Percentiles rank a stretch among this genome's conserved stretches.
These are phyloP conservation scores for Phytophthora kernoviae DNA, from an alignment of 352 stramenopile genomes.

Conservation along the genomic window DNA sequence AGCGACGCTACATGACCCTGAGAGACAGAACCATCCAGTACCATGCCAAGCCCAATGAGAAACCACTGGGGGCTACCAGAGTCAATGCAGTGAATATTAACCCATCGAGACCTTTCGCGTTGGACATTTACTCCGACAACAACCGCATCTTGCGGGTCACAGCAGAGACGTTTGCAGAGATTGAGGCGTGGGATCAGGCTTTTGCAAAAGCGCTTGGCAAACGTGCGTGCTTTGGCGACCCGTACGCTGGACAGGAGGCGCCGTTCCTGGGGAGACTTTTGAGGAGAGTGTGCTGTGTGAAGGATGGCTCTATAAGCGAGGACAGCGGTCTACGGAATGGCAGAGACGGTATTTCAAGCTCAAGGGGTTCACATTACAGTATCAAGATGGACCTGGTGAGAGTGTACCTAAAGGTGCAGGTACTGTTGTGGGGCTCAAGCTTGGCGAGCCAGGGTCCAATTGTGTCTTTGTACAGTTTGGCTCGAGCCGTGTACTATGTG, in stretches of 20 bases:
- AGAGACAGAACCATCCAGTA: slow-evolving; percentile 68
- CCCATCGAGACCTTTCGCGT: slow-evolving; percentile 57
- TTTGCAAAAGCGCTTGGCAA: slow-evolving; percentile 55
- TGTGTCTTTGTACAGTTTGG: slow-evolving; percentile 74
- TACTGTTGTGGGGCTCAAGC: slow-evolving; percentile 60
- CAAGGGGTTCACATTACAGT: slow-evolving; percentile 61
- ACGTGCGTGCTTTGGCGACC: slow-evolving; percentile 66
- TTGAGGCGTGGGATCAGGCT: slow-evolving; percentile 77
- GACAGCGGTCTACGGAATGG: slow-evolving; percentile 61
- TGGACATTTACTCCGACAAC: slow-evolving; percentile 84
- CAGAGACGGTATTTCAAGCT: slow-evolving; percentile 81
- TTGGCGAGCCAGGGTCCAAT: slow-evolving; percentile 50
- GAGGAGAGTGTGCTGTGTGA: slow-evolving; percentile 61
- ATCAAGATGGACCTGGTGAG: slow-evolving; percentile 66
- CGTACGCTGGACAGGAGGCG: slow-evolving; percentile 56
- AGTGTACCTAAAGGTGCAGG: slow-evolving; percentile 60
- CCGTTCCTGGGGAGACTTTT: slow-evolving; percentile 70
- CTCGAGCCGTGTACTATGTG: slow-evolving; percentile 61
- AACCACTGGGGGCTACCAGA: slow-evolving; percentile 62
- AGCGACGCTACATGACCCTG: slow-evolving; percentile 82
- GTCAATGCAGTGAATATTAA: slow-evolving; percentile 82
- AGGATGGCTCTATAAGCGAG: slow-evolving; percentile 77
- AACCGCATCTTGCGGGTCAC: slow-evolving; percentile 80
- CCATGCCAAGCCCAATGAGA: slow-evolving; percentile 52
- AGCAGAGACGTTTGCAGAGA: slow-evolving; percentile 68